Evolutionary conservation across 768 basidiomycete genomes (phyloP).

Genomic region (Jaapia argillacea): DNA sequence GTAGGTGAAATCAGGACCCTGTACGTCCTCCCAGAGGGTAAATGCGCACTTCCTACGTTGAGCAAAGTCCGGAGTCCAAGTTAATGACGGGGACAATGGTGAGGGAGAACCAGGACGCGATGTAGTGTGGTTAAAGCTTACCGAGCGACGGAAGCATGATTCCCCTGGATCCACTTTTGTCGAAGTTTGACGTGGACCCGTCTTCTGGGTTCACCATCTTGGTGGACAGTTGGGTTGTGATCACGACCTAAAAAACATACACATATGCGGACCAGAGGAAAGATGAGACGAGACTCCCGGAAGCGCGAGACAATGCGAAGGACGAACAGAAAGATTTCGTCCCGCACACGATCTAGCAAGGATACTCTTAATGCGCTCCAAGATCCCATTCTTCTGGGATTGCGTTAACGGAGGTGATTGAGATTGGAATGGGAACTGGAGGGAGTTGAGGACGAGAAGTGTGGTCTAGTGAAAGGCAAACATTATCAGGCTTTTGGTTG

Average conservation of each 20-base stretch:
- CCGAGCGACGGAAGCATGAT: not conserved
- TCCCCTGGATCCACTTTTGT: not conserved
- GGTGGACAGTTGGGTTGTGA: not conserved
- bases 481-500: constrained; percentile 1
- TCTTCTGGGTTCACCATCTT: not conserved
- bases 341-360: constrained; percentile 40
- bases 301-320: not conserved
- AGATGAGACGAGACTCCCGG: no score
- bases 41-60: not conserved
- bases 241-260: not conserved
- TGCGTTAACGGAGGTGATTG: constrained; percentile 26
- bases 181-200: not conserved
- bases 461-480: constrained; percentile 29
- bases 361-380: constrained; percentile 42
- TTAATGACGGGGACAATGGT: not conserved
- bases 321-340: constrained; percentile 36
- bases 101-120: not conserved
- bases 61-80: not conserved
- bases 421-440: constrained; percentile 59
- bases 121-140: no score
- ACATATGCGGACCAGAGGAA: not conserved
- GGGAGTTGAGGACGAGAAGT: constrained; percentile 55
- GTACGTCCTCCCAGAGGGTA: not conserved
- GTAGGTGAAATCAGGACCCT: not conserved
- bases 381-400: constrained; percentile 28